Conservation (phyloP, 1,139 yeast genomes). For the Kluyveromyces sp. region DNA sequence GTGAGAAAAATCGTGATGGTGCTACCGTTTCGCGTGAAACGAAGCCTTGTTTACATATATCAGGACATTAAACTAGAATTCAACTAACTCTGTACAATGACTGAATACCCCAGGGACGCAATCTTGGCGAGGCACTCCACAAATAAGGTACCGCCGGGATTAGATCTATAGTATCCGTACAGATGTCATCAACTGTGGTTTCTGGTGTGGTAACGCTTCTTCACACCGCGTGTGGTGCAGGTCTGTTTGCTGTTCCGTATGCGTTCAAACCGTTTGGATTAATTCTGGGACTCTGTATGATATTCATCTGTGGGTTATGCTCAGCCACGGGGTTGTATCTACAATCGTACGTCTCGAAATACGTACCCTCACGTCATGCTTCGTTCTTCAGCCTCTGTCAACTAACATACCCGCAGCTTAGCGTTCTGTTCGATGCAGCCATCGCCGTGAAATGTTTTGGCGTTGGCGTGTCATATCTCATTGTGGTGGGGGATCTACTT, state of each 20-base stretch:
- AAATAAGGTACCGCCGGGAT: not conserved
- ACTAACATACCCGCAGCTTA: conserved; percentile 69
- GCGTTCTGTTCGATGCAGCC: conserved; percentile 80
- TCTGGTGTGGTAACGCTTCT: conserved; percentile 48
- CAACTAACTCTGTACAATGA: no score
- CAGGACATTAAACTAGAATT: not conserved
- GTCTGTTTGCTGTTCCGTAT: conserved; percentile 87
- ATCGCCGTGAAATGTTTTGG: conserved; percentile 86
- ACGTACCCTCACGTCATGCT: conserved; percentile 63
- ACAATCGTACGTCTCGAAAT: conserved; percentile 36
- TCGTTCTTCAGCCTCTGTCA: conserved; percentile 78
- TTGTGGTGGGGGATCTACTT: conserved; percentile 71
- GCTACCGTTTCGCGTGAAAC: no score
- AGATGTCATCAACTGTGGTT: conserved; percentile 23
- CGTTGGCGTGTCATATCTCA: conserved; percentile 69
- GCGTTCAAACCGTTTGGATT: conserved; percentile 86
- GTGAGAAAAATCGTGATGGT: not conserved
- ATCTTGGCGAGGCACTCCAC: no score
- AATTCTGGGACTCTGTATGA: conserved; percentile 56
- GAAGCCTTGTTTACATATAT: not conserved
- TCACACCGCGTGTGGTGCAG: conserved; percentile 70
- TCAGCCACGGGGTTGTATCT: conserved; percentile 25
- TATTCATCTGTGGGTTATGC: conserved; percentile 42
- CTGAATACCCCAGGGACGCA: no score
- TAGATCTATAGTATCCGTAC: no score